Evolutionary conservation across 768 basidiomycete genomes (phyloP), one percentile per base, ranked within the genome.

Genomic region (Boletus reticulatus): DNA sequence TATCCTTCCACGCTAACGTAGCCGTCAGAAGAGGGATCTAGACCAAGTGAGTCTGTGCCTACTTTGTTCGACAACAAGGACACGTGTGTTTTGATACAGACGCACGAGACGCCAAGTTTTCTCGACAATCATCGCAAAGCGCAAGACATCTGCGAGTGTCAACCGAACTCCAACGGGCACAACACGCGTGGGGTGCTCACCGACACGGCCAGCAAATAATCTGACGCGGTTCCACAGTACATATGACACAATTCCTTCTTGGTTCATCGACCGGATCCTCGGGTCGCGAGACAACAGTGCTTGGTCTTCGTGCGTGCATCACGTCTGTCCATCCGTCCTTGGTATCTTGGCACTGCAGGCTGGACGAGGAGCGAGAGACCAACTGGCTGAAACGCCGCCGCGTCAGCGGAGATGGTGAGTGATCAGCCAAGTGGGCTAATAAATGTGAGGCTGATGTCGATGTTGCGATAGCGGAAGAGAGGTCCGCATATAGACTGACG

Each of bases 171-270:
- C 19, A 19, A 42, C 5, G 16, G 11, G 14, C 3, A 11, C 46
- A 22, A 17, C 38, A 29, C 45, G 29, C 41, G 4, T 11, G 19
- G 10, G 10, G n/a, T 49, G 65, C 80, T 63, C 54, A 88, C 86
- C 89, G 81, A 67, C 89, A 91, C n/a, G 89, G 89, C 89, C 89
- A 92, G 62, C 88, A 91, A 48, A 92, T 88, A 54, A 92, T 80
- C 64, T 87, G 82, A 47, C 89, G 73, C 27, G 78, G 73, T 53
- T 85, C 85, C n/a, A 74, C 73, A 27, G 84, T 88, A 61, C 89
- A 92, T 47, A 92, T 79, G 6, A 92, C 88, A 63, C 89, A 92
- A 47, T 75, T 71, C 24, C 73, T 70, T 48, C 77, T 66, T 4
- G 55, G 37, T 31, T 67, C 71, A n/a, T 58, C 61, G 0, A 48